Percentiles rank a stretch among this genome's conserved stretches.
phyloP scores from a whole-genome alignment of 2,329 filamentous ascomycete genomes.

The Colletotrichum abscissum region DNA sequence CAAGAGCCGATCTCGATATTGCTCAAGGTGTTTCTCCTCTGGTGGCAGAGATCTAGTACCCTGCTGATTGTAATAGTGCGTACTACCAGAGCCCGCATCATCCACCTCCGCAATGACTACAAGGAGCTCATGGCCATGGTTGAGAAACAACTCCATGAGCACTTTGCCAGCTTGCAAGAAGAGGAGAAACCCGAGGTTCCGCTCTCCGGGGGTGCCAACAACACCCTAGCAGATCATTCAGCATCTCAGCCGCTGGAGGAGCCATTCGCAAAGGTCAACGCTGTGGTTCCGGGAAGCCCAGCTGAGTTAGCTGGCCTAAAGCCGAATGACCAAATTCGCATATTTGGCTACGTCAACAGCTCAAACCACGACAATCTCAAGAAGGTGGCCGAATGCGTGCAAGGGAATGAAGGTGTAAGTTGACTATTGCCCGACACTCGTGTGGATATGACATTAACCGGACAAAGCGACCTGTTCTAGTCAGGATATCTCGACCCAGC shows the following conservation, averaged over 20 bases:
- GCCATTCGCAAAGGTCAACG: slow-evolving; percentile 92
- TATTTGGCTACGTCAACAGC: slow-evolving; percentile 86
- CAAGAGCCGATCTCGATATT: slow-evolving; percentile 92
- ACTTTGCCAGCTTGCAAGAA: slow-evolving; percentile 80
- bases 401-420: slow-evolving; percentile 89
- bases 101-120: slow-evolving; percentile 91
- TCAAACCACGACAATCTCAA: slow-evolving; percentile 87
- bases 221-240: slow-evolving; percentile 30
- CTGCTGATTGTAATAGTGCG: slow-evolving; percentile 70
- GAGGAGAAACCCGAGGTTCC: slow-evolving; percentile 49
- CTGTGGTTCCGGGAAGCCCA: slow-evolving; percentile 80
- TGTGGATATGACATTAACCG: slow-evolving; percentile 39
- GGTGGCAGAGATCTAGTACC: neutral
- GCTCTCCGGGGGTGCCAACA: neutral
- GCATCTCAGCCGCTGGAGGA: slow-evolving; percentile 48
- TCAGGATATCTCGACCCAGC: slow-evolving; percentile 70
- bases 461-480: slow-evolving; percentile 73
- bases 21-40: slow-evolving; percentile 76
- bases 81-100: slow-evolving; percentile 91
- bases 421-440: slow-evolving; percentile 9
- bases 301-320: slow-evolving; percentile 85
- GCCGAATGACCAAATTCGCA: slow-evolving; percentile 82
- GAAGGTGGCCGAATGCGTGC: slow-evolving; percentile 90
- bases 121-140: slow-evolving; percentile 87
- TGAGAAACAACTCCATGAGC: slow-evolving; percentile 87